Percentiles rank a stretch among this genome's conserved stretches.
These are phyloP conservation scores for Capsicum baccatum DNA, from an alignment of 257 asterid species.

Conservation along the genomic window DNA sequence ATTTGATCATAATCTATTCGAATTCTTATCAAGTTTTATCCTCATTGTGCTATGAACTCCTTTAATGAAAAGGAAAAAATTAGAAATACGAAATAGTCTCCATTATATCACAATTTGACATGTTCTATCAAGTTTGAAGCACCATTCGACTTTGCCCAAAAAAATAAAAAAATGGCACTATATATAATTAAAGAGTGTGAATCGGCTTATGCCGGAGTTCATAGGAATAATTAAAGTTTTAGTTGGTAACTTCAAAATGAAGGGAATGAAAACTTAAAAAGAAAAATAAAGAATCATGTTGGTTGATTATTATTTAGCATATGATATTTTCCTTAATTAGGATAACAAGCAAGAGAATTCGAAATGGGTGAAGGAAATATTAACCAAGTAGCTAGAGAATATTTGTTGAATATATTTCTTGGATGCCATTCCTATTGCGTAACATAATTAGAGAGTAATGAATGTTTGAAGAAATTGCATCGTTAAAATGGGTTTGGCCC, in stretches of 20 bases:
- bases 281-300: background rate
- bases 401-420: background rate
- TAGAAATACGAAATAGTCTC: background rate
- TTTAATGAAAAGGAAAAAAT: background rate
- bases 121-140: background rate
- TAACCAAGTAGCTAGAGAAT: background rate
- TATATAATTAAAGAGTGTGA: background rate
- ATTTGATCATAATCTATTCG: constrained; percentile 5
- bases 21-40: background rate
- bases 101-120: background rate
- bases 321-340: background rate
- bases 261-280: background rate
- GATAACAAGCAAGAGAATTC: background rate
- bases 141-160: background rate
- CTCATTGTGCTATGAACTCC: background rate
- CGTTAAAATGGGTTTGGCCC: too few species aligned
- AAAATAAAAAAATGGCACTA: background rate
- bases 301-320: background rate
- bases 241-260: background rate
- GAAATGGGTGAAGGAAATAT: background rate
- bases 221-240: background rate
- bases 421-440: too few species aligned
- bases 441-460: too few species aligned
- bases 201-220: background rate
- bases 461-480: too few species aligned